Evolutionary conservation across 768 basidiomycete species (phyloP), one percentile per base, ranked within the genome.

Genomic region (Suillus spraguei): DNA sequence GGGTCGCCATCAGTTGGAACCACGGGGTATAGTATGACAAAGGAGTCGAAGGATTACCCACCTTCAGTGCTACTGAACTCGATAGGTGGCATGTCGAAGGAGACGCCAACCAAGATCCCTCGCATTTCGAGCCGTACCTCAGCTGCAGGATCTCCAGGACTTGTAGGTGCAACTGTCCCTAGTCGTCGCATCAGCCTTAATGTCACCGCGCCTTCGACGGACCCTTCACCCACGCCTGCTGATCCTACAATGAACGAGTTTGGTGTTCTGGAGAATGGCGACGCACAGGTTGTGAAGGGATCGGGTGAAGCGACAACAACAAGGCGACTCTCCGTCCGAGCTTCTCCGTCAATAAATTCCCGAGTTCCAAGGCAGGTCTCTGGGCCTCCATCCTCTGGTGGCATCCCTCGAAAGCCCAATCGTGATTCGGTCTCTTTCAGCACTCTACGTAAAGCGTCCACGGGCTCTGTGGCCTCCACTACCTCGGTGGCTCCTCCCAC

Each of bases 61-160:
- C 84, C 85, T 11, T 81, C 82, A n/a, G 80, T 83, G 13, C 72
- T 84, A 46, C 71, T 80, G 62, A 89, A 88, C 67, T 79, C 85
- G 17, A 69, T 80, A 3, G 79, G 82, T 35, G 77, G 80, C 11
- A 75, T 88, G 62, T 73, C 84, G 6, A 94, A 94, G 76, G 93
- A 94, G 71, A 94, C 94, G 0, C 94, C 94, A 4, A 96, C 94
- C 22, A 95, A 94, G 79, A 96, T 95, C 69, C 94, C 94, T 54
- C 91, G 94, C 32, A 95, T 96, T 46, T 90, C 92, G n/a, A 92
- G 92, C 70, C 85, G 90, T 39, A 87, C 89, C 3, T 91, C 93
- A 5, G 86, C 90, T 11, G 84, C 83, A 60, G 83, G 85, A 54
- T 92, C 92, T 8, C 93, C 93, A 16, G 83, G 89, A 49, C 74